Percentiles rank a stretch among this genome's conserved stretches.
These are phyloP conservation scores for Neurospora sp. DNA, from an alignment of 495 filamentous ascomycete species.

Conservation along the genomic window DNA sequence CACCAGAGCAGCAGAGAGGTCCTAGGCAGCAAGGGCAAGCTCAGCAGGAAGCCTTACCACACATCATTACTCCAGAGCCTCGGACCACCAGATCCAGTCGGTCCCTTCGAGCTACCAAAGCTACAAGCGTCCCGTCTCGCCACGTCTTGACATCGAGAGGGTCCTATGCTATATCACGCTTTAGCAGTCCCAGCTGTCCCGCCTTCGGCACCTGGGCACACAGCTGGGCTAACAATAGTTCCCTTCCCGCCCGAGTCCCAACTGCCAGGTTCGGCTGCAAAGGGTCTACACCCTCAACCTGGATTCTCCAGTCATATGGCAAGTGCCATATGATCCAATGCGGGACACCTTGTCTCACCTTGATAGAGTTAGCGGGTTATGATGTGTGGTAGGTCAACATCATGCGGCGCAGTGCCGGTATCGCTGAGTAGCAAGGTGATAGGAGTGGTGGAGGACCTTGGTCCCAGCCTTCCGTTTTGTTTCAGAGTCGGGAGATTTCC, in stretches of 20 bases:
- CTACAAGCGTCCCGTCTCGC: neutral
- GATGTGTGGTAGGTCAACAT: neutral
- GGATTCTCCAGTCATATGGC: neutral
- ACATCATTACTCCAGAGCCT: neutral
- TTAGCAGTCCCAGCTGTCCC: neutral
- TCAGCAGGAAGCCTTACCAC: neutral
- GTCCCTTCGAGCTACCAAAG: neutral
- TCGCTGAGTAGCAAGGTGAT: neutral
- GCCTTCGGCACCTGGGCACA: neutral
- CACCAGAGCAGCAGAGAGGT: neutral
- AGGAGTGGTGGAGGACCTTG: neutral
- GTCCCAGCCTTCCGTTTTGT: neutral
- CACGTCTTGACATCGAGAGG: neutral
- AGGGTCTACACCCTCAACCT: neutral
- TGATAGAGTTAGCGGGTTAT: neutral
- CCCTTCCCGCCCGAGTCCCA: neutral
- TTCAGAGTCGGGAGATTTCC: neutral
- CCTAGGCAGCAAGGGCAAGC: neutral
- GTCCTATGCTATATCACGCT: neutral
- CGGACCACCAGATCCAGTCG: neutral
- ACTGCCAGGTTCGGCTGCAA: neutral
- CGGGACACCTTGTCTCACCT: neutral
- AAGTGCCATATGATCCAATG: neutral
- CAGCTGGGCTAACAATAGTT: neutral
- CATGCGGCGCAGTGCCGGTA: neutral